phyloP scores from a whole-genome alignment of 305 asterid genomes.

The Solanum aculeatissimum region DNA sequence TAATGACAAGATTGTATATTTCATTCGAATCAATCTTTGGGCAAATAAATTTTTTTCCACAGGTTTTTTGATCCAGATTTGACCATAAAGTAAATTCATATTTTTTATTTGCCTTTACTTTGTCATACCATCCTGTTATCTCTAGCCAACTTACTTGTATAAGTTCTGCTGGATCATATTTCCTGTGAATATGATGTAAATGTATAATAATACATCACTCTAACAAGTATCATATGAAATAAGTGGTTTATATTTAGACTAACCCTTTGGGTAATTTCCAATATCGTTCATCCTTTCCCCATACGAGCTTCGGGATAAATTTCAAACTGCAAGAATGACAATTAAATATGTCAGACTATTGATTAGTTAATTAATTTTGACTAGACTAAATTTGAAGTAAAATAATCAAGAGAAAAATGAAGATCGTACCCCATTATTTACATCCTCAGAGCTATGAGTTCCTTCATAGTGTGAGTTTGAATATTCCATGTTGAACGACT shows the following conservation, averaged over 20 bases:
- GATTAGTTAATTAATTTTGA: neutral
- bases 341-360: neutral
- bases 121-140: neutral
- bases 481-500: neutral
- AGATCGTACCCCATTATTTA: neutral
- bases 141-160: slow-evolving; percentile 4
- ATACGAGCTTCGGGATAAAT: neutral
- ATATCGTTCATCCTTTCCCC: neutral
- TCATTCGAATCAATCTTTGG: neutral
- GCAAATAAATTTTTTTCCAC: neutral
- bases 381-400: neutral
- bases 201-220: neutral
- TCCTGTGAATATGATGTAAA: neutral
- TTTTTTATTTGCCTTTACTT: neutral
- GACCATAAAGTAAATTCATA: neutral
- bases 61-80: neutral
- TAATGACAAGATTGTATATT: neutral
- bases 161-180: neutral
- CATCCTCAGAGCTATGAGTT: neutral
- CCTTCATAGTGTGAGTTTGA: neutral
- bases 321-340: neutral
- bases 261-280: neutral
- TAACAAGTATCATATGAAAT: neutral
- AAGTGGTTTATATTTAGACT: neutral
- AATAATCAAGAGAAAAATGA: neutral